These are phyloP conservation scores for Forsythia viridissima DNA, from an alignment of 257 asterid genomes.

Conservation along the genomic window DNA sequence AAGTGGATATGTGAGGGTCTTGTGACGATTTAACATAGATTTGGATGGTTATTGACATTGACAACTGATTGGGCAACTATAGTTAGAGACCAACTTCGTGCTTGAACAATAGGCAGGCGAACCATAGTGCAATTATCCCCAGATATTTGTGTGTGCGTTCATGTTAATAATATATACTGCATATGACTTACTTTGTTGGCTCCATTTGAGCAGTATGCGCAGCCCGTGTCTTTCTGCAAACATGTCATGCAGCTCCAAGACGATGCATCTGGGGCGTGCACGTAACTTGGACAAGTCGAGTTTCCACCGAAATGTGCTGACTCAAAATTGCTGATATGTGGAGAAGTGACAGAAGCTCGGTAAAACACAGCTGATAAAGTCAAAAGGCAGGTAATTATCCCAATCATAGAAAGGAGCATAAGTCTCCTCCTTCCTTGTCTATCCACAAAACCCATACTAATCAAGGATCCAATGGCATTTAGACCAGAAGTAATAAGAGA, in stretches of 20 bases:
- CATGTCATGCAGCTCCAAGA: slow-evolving; percentile 63
- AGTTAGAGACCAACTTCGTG: neutral
- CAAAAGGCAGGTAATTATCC: slow-evolving; percentile 53
- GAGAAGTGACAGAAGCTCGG: slow-evolving; percentile 45
- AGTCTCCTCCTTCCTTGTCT: slow-evolving; percentile 60
- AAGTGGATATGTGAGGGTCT: neutral
- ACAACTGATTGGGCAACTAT: neutral
- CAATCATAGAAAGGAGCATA: slow-evolving; percentile 62
- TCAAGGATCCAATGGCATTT: slow-evolving; percentile 53
- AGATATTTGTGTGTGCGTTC: neutral
- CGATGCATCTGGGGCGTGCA: slow-evolving; percentile 31
- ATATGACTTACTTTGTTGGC: slow-evolving; percentile 32
- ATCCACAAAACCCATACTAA: slow-evolving; percentile 67
- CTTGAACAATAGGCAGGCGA: neutral
- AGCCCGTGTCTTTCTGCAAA: slow-evolving; percentile 30
- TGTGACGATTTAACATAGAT: neutral
- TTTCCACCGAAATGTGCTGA: slow-evolving; percentile 44
- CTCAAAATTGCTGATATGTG: slow-evolving; percentile 35
- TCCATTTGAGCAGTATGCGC: slow-evolving; percentile 52
- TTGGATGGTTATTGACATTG: neutral
- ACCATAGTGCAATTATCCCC: neutral
- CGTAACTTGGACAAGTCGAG: slow-evolving; percentile 47
- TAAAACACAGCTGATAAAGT: slow-evolving; percentile 40
- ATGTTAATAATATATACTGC: neutral
- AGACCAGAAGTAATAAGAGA: slow-evolving; percentile 64